These are phyloP conservation scores for Calonectria pteridis DNA, from an alignment of 2,329 filamentous ascomycete genomes.

Conservation along the genomic window DNA sequence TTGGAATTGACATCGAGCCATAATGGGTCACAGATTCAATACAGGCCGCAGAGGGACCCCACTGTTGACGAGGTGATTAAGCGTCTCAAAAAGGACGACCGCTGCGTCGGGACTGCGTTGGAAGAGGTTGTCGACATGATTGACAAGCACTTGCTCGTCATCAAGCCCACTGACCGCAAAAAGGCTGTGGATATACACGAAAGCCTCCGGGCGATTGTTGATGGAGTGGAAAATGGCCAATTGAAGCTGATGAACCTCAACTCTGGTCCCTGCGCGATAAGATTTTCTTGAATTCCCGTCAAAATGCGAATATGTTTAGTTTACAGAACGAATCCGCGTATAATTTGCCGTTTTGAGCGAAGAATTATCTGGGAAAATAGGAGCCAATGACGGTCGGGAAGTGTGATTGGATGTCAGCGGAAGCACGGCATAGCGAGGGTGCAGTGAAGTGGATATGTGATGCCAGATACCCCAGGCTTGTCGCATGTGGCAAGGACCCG, in stretches of 20 bases:
- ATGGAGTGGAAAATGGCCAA: not conserved
- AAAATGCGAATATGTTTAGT: too few relatives aligned
- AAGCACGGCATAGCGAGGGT: not conserved
- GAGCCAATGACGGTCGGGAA: not conserved
- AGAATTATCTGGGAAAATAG: not conserved
- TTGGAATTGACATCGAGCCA: not conserved
- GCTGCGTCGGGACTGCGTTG: not conserved
- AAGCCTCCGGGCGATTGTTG: not conserved
- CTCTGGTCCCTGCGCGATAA: not conserved
- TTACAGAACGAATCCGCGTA: not conserved
- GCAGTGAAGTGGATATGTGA: not conserved
- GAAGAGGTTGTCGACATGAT: not conserved
- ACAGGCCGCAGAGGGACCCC: not conserved
- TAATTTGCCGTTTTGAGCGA: not conserved
- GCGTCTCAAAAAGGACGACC: not conserved
- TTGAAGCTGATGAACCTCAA: not conserved
- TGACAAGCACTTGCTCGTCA: not conserved
- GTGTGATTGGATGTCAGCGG: not conserved
- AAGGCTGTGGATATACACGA: not conserved
- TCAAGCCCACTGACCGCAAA: not conserved
- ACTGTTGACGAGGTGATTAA: not conserved
- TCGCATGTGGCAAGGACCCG: not conserved
- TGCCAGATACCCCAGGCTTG: not conserved
- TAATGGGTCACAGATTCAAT: rapidly evolving
- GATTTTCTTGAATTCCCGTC: not conserved